phyloP scores from a whole-genome alignment of 2,329 filamentous ascomycete species.

The Fusarium tanahbumbuense region DNA sequence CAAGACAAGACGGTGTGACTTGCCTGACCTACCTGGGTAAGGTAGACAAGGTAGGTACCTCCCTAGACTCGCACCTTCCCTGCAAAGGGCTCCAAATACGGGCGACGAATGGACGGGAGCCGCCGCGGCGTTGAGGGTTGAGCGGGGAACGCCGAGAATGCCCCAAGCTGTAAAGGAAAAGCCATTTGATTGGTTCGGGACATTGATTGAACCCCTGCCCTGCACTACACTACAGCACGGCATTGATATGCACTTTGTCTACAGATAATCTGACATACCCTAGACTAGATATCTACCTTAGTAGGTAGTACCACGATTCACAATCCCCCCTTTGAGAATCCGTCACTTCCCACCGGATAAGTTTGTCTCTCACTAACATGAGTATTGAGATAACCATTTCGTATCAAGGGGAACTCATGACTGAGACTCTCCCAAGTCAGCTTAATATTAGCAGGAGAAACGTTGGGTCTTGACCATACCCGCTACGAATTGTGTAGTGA shows the following conservation, averaged over 20 bases:
- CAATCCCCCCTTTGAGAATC: background rate
- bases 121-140: slow-evolving; percentile 42
- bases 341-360: background rate
- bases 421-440: background rate
- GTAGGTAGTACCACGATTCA: background rate
- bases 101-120: slow-evolving; percentile 36
- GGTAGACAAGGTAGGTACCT: background rate
- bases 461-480: too few species aligned
- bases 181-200: slow-evolving; percentile 33
- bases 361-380: background rate
- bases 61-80: slow-evolving; percentile 5
- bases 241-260: slow-evolving; percentile 1
- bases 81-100: slow-evolving; percentile 27
- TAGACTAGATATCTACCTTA: slow-evolving; percentile 1
- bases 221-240: slow-evolving; percentile 9
- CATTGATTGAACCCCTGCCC: slow-evolving; percentile 17
- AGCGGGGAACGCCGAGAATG: slow-evolving; percentile 36
- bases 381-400: background rate
- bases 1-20: slow-evolving; percentile 34
- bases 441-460: background rate
- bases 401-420: background rate
- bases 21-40: slow-evolving; percentile 27
- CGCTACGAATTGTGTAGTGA: too few species aligned
- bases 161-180: slow-evolving; percentile 30
- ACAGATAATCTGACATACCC: slow-evolving; percentile 20